Evolutionary conservation across 2,329 filamentous ascomycete species (phyloP).

Genomic region (Aotearoamyces nothofagi): DNA sequence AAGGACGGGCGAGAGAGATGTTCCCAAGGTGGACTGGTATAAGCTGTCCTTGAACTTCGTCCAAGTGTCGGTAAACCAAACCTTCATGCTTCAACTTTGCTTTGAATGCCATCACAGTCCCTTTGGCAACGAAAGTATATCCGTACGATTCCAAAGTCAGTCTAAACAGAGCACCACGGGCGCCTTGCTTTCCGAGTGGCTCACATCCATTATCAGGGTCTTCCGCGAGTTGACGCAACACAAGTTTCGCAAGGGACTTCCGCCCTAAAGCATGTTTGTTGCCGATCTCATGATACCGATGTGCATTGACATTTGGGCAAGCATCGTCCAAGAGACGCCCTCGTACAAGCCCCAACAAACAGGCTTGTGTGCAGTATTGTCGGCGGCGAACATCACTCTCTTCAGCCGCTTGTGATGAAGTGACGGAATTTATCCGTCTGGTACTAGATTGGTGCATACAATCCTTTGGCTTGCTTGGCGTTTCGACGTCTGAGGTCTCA

Average conservation of each 20-base stretch:
- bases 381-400: constrained; percentile 7
- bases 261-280: constrained; percentile 6
- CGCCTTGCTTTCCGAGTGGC: constrained; percentile 15
- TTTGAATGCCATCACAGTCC: constrained; percentile 20
- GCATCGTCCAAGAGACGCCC: constrained; percentile 7
- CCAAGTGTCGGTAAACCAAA: constrained; percentile 21
- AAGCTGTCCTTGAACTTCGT: constrained; percentile 19
- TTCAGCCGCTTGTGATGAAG: constrained; percentile 6
- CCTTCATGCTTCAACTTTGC: constrained; percentile 22
- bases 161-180: constrained; percentile 25
- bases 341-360: constrained; percentile 9
- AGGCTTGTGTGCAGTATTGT: constrained; percentile 9
- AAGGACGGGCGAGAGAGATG: neutral
- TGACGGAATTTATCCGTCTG: constrained; percentile 4
- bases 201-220: constrained; percentile 9
- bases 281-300: constrained; percentile 5
- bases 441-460: constrained; percentile 6
- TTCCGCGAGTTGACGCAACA: constrained; percentile 7
- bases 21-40: constrained; percentile 20
- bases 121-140: constrained; percentile 29
- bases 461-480: constrained; percentile 4
- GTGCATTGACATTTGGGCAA: constrained; percentile 9
- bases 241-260: constrained; percentile 7
- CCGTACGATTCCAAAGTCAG: constrained; percentile 24
- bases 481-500: constrained; percentile 2